A percentile compares a stretch with the other conserved stretches of the same genome.
Evolutionary conservation across 768 basidiomycete species (phyloP).

Genomic region (Tricholoma sp.): DNA sequence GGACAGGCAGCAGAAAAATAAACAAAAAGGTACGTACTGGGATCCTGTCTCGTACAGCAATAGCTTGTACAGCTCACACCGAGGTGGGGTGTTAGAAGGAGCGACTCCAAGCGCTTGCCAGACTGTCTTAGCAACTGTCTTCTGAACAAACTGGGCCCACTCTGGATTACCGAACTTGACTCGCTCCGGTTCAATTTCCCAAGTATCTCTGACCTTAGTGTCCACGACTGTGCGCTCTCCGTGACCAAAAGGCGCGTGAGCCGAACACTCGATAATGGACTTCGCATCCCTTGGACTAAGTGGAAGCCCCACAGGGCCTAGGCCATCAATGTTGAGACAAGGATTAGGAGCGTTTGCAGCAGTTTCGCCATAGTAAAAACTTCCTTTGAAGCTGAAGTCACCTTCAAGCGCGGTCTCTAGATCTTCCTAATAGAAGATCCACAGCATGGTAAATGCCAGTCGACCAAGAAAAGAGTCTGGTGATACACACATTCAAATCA

Average conservation of each 20-base stretch:
- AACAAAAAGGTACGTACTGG: conserved; percentile 30
- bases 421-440: conserved; percentile 18
- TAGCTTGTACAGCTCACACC: conserved; percentile 41
- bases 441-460: neutral
- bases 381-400: conserved; percentile 27
- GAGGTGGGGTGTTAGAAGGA: conserved; percentile 20
- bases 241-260: conserved; percentile 46
- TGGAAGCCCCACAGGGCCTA: conserved; percentile 41
- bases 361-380: conserved; percentile 22
- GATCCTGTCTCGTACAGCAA: conserved; percentile 44
- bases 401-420: conserved; percentile 23
- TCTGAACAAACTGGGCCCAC: conserved; percentile 29
- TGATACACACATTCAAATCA: conserved; percentile 1
- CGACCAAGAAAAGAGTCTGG: neutral
- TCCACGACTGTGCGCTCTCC: conserved; percentile 39
- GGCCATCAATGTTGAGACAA: conserved; percentile 28
- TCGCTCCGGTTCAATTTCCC: conserved; percentile 40
- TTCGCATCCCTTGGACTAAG: conserved; percentile 32
- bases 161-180: conserved; percentile 25
- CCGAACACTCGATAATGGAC: conserved; percentile 33
- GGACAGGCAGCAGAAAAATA: neutral
- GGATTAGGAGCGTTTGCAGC: conserved; percentile 26
- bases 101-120: conserved; percentile 33
- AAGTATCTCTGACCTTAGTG: conserved; percentile 35
- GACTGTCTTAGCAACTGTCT: conserved; percentile 22